A percentile compares a stretch with the other conserved stretches of the same genome.
Evolutionary conservation across 2,329 filamentous ascomycete species (phyloP).

Genomic region (Exophiala spinifera): DNA sequence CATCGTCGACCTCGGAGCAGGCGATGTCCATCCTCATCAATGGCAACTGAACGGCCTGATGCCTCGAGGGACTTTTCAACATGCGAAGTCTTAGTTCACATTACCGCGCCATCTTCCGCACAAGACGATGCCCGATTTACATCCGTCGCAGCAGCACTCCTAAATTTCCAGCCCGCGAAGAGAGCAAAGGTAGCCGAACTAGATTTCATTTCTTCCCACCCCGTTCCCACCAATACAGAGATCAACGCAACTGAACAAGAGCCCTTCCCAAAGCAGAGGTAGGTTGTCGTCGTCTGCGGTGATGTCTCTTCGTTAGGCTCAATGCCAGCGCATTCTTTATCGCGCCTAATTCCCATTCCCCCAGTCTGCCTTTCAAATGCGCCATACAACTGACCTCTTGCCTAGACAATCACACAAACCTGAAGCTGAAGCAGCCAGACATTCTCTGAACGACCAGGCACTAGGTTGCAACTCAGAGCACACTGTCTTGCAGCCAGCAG

Average conservation of each 20-base stretch:
- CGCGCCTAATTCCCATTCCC: too few relatives aligned
- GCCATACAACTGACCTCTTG: too few relatives aligned
- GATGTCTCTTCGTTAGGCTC: neutral
- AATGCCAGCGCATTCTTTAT: too few relatives aligned
- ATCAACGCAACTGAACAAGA: neutral
- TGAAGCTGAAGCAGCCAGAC: too few relatives aligned
- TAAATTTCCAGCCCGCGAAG: conserved; percentile 33
- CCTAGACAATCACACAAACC: too few relatives aligned
- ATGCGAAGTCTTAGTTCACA: conserved; percentile 42
- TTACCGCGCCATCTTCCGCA: conserved; percentile 38
- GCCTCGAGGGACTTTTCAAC: conserved; percentile 10
- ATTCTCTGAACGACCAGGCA: too few relatives aligned
- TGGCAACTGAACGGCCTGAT: too few relatives aligned
- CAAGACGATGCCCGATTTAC: conserved; percentile 40
- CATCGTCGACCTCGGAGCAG: too few relatives aligned
- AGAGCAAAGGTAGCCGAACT: conserved; percentile 30
- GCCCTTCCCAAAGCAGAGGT: conserved; percentile 2
- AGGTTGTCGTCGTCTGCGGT: conserved; percentile 3
- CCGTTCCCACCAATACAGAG: neutral
- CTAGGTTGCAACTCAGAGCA: too few relatives aligned
- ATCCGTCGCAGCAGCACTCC: conserved; percentile 38
- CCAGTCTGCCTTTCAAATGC: too few relatives aligned
- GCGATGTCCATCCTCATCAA: too few relatives aligned
- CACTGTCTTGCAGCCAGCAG: too few relatives aligned
- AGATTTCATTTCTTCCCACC: neutral